Base-by-base conservation (phyloP, 352 stramenopile genomes). In the Phytopythium oedochilum region DNA sequence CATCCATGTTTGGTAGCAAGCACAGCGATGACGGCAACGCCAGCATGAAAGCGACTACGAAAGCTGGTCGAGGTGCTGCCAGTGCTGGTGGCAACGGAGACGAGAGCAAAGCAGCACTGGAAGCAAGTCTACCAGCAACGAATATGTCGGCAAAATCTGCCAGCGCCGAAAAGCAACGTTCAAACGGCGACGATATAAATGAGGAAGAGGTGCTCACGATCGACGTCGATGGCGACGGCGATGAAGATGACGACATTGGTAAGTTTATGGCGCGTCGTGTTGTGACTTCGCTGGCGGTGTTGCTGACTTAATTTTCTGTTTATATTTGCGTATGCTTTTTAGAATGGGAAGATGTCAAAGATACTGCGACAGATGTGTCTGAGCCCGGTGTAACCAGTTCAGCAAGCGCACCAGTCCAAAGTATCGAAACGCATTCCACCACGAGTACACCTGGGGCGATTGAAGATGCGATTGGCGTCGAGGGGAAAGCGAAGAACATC, bases 171-270 rank as follows among this genome's bases (percentile, higher is more conserved):
- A 6, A 45, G 20, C 39, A 12, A 23, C 39, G 28, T 17, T 9
- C 20, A 45, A 10, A 28, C 20, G 39, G 5, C 15, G 20, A 1
- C 20, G 26, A 26, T 6, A 3, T 8, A 10, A 17, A 28, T 2
- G 15, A 20, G n/a, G 25, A 14, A 18, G 15, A 5, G 6, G n/a
- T 39, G 5, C 23, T 34, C 12, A 48, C 5, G 5, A 9, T 17
- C 43, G 54, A 52, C 7, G 59, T 23, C 39, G 56, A 65, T 20
- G 61, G 66, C 15, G 61, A 75, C 14, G 65, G 79, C 2, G 62
- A 74, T 15, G 76, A 86, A 2, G 65, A 76, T 36, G 61, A 84
- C 72, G 5, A 38, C n/a, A 42, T 55, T 26, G 49, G 49, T 55
- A 55, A 14, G 48, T 32, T 3, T 8, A 45, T 7, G 2, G 15